Evolutionary conservation across 129 eudicot genomes (phyloP).

Genomic region (Arctium lappa): DNA sequence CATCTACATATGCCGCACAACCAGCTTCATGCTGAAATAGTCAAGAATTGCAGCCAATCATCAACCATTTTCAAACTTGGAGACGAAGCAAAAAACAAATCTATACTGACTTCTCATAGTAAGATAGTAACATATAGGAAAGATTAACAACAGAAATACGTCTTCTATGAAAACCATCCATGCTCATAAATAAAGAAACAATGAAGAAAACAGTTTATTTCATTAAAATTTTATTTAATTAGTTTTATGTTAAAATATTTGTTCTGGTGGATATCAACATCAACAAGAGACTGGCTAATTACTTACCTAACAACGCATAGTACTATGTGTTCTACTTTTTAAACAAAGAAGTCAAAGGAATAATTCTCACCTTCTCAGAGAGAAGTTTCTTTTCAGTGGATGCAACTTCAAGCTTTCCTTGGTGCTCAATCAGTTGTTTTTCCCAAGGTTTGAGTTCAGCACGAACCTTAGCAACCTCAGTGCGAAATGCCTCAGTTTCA

Average conservation of each 20-base stretch:
- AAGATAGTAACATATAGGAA: neutral
- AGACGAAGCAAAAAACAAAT: neutral
- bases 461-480: slow-evolving; percentile 73
- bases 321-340: neutral
- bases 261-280: neutral
- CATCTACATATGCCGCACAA: slow-evolving; percentile 61
- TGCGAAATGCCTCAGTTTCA: slow-evolving; percentile 79
- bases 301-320: neutral
- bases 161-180: neutral
- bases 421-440: slow-evolving; percentile 74
- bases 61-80: neutral
- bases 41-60: slow-evolving; percentile 7
- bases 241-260: neutral
- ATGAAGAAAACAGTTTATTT: neutral
- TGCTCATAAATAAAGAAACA: neutral
- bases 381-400: slow-evolving; percentile 63
- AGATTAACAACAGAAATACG: neutral
- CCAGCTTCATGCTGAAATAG: slow-evolving; percentile 81
- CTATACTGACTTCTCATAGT: neutral
- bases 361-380: slow-evolving; percentile 60
- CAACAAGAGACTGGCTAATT: neutral
- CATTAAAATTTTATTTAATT: neutral
- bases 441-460: slow-evolving; percentile 93
- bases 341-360: neutral
- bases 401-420: slow-evolving; percentile 90